Conservation (phyloP, 2,329 filamentous ascomycete species). For the Penicillium janthinellum region DNA sequence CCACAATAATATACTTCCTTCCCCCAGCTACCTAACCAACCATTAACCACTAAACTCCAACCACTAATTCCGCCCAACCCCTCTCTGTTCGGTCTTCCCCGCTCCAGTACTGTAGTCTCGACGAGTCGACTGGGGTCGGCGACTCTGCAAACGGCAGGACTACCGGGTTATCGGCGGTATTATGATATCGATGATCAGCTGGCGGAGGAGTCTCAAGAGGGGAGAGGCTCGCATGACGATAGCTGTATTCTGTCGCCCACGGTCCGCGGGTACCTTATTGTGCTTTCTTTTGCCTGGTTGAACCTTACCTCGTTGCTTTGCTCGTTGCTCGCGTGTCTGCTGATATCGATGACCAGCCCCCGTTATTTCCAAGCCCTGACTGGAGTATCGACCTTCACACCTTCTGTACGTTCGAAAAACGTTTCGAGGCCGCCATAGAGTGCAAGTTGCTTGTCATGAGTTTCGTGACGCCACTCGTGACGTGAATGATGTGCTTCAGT, state of each 20-base stretch:
- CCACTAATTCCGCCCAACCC: background rate
- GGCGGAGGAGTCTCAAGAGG: background rate
- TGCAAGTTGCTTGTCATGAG: background rate
- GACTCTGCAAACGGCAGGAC: conserved; percentile 20
- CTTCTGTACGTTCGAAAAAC: background rate
- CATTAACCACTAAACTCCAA: background rate
- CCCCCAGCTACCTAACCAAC: background rate
- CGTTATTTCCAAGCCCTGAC: background rate
- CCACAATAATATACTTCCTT: background rate
- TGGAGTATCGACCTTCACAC: background rate
- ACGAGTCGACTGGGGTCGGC: background rate
- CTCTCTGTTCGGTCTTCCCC: background rate
- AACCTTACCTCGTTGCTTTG: background rate
- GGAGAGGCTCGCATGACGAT: conserved; percentile 16
- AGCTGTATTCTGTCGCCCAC: conserved; percentile 12
- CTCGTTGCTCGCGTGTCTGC: background rate
- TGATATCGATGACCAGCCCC: conserved; percentile 1
- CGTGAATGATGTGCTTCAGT: conserved; percentile 25
- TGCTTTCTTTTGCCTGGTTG: conserved; percentile 1
- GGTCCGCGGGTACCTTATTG: conserved; percentile 19
- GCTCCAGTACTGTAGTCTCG: background rate
- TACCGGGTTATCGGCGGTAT: conserved; percentile 2
- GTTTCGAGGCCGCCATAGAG: background rate
- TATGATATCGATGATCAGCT: conserved; percentile 21
- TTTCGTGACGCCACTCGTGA: conserved; percentile 19